Evolutionary conservation across 257 asterid species (phyloP), one percentile per base, ranked within the genome.

Genomic region (Salvia rosmarinus): DNA sequence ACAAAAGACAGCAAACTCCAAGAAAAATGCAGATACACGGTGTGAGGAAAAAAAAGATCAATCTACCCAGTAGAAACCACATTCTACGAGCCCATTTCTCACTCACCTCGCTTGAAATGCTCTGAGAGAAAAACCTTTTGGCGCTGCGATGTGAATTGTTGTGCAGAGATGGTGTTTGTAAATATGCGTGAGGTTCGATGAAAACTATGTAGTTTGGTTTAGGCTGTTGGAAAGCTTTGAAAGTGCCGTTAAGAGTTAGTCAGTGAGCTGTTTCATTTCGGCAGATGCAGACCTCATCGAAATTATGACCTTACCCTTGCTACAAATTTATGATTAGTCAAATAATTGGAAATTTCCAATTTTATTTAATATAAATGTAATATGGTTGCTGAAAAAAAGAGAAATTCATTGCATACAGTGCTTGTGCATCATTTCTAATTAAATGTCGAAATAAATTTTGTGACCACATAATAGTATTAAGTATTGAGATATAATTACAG

Each of bases 191-290:
- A 32, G 74, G 61, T 87, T 85, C 96, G 96, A 89, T 89, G 87
- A 78, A 83, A 85, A 65, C 96, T 64, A 89, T 81, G 94, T 13
- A 59, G 71, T 65, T 68, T 68, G 74, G 77, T 64, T 46, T 54
- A 75, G 75, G 82, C 85, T 59, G 90, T 85, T 85, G 78, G 71
- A 68, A 58, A 82, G 82, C 93, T 83, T 89, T 85, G 91, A 73
- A 82, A 83, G 81, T 82, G 85, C 86, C 90, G 92, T 61, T 68
- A 5, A 2, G 12, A 5, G 76, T 10, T 72, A 62, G 77, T 8
- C 50, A 74, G 75, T 34, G 58, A 44, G 51, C 55, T 60, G 66
- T 71, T 58, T 19, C 19, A 5, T 0, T 35, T 57, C 56, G 77
- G 74, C 77, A 46, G 70, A 40, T 51, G 59, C 58, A 17, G 14